A percentile compares a stretch with the other conserved stretches of the same genome.
Evolutionary conservation across 2,329 filamentous ascomycete species (phyloP).

Genomic region (Parascedosporium putredinis): DNA sequence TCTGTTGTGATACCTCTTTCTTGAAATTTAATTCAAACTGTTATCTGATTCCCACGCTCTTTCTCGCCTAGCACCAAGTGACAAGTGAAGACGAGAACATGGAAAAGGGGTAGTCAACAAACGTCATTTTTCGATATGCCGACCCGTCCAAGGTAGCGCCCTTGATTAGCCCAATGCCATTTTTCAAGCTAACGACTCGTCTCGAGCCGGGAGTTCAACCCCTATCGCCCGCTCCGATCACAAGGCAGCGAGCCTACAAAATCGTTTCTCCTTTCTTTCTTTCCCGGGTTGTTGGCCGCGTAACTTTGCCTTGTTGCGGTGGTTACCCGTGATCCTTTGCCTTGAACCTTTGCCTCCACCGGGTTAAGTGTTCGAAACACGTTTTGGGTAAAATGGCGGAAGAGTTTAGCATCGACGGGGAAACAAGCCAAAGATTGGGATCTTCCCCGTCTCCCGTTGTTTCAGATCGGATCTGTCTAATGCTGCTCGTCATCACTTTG

Average conservation of each 20-base stretch:
- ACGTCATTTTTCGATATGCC: too few relatives aligned
- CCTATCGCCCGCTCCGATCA: slow-evolving; percentile 1
- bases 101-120: too few relatives aligned
- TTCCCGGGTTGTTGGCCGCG: not conserved
- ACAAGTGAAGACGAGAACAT: too few relatives aligned
- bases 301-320: not conserved
- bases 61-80: too few relatives aligned
- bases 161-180: too few relatives aligned
- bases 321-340: not conserved
- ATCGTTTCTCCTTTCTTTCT: not conserved
- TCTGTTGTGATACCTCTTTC: not conserved
- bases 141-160: too few relatives aligned
- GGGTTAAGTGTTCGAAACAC: not conserved
- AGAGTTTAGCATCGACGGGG: not conserved
- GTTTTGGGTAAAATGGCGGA: not conserved
- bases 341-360: not conserved
- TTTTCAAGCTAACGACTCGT: not conserved
- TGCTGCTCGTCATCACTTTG: too few relatives aligned
- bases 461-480: too few relatives aligned
- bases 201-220: not conserved
- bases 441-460: not conserved
- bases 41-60: not conserved
- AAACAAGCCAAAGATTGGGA: not conserved
- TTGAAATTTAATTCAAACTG: not conserved
- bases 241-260: too few relatives aligned